Evolutionary conservation across 2,329 filamentous ascomycete genomes (phyloP).

Genomic region (Calonectria pseudoturangicola): DNA sequence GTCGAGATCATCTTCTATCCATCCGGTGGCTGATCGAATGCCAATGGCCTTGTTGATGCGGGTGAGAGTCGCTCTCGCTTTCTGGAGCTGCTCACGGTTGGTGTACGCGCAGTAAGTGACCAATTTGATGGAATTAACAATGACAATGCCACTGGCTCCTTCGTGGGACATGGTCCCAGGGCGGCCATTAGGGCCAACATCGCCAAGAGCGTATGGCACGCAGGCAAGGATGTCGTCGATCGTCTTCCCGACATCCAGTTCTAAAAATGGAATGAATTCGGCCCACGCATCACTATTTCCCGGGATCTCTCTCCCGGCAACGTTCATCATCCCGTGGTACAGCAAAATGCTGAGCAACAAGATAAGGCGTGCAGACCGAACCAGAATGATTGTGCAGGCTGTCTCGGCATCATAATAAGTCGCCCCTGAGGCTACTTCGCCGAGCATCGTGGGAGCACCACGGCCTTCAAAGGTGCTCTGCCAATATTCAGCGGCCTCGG

Average conservation of each 20-base stretch:
- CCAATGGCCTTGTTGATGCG: conserved; percentile 56
- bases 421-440: conserved; percentile 47
- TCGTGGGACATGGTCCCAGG: conserved; percentile 53
- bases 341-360: conserved; percentile 55
- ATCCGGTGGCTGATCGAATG: conserved; percentile 54
- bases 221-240: conserved; percentile 57
- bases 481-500: conserved; percentile 57
- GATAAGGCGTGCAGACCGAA: conserved; percentile 57
- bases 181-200: conserved; percentile 51
- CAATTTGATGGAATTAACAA: conserved; percentile 57
- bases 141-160: conserved; percentile 57
- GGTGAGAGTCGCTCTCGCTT: conserved; percentile 48
- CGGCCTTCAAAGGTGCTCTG: conserved; percentile 56
- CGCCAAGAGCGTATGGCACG: conserved; percentile 58
- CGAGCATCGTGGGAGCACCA: conserved; percentile 53
- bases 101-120: conserved; percentile 56
- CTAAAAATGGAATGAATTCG: conserved; percentile 46
- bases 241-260: conserved; percentile 50
- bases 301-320: conserved; percentile 13
- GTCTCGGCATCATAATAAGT: conserved; percentile 57
- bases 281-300: conserved; percentile 42
- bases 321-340: conserved; percentile 48
- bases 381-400: conserved; percentile 58
- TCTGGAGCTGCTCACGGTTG: conserved; percentile 49
- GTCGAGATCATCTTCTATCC: background rate